Percentiles rank a stretch among this genome's conserved stretches.
Evolutionary conservation across 2,329 filamentous ascomycete genomes (phyloP).

Genomic region (Venturia aucupariae): DNA sequence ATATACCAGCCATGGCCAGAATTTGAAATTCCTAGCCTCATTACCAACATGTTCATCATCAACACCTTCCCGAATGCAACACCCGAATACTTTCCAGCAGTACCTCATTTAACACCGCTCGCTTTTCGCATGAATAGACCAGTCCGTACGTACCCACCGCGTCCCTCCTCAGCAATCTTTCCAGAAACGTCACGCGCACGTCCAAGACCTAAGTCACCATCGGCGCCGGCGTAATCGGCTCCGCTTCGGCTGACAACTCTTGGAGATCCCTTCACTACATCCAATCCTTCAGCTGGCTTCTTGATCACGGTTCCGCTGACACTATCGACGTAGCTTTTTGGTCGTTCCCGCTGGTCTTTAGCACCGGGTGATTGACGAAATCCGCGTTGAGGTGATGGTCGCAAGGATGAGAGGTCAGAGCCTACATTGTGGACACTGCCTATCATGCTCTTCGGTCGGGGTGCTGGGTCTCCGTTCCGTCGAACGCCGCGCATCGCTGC

Average conservation of each 20-base stretch:
- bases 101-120: constrained; percentile 25
- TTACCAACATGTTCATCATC: background rate
- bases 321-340: constrained; percentile 8
- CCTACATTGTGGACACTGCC: constrained; percentile 13
- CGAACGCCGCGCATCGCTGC: constrained; percentile 32
- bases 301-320: constrained; percentile 16
- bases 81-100: background rate
- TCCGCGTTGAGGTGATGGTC: background rate
- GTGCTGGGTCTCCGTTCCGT: constrained; percentile 14
- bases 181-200: constrained; percentile 57
- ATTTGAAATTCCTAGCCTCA: background rate
- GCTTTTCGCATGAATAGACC: constrained; percentile 31
- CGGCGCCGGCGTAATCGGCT: constrained; percentile 35
- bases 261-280: constrained; percentile 15
- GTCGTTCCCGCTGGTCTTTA: background rate
- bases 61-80: constrained; percentile 2
- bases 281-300: constrained; percentile 21
- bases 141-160: constrained; percentile 27
- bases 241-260: constrained; percentile 39
- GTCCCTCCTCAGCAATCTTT: constrained; percentile 63
- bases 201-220: constrained; percentile 25
- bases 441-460: constrained; percentile 17
- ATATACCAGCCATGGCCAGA: background rate
- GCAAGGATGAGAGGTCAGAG: background rate
- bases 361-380: background rate